These are phyloP conservation scores for Stemphylium lycopersici DNA, from an alignment of 2,329 filamentous ascomycete genomes.

Conservation along the genomic window DNA sequence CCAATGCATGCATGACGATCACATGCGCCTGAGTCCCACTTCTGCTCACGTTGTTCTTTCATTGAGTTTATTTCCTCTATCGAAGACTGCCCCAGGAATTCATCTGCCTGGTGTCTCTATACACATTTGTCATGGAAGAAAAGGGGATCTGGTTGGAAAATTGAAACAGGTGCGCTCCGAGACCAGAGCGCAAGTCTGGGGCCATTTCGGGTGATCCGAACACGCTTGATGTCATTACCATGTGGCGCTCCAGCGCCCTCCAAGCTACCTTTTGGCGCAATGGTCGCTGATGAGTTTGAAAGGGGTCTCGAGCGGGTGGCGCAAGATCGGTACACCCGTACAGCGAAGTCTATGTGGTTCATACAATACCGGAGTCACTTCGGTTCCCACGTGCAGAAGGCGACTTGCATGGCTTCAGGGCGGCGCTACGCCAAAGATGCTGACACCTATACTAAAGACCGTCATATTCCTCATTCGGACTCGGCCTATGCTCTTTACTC, in stretches of 20 bases:
- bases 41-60: neutral
- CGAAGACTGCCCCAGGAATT: neutral
- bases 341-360: neutral
- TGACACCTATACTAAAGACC: constrained; percentile 5
- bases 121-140: neutral
- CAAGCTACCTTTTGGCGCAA: neutral
- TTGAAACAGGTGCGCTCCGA: neutral
- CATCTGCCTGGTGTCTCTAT: neutral
- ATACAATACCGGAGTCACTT: constrained; percentile 9
- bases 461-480: neutral
- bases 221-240: neutral
- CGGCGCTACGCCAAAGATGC: neutral
- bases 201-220: neutral
- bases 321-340: constrained; percentile 2
- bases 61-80: neutral
- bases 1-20: neutral
- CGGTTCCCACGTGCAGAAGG: constrained; percentile 1
- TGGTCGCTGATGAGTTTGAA: neutral
- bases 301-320: neutral
- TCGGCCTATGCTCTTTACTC: neutral
- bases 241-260: neutral
- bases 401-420: constrained; percentile 2
- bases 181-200: neutral
- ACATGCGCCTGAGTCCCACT: neutral
- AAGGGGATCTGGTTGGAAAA: neutral